Evolutionary conservation across 805 yeast genomes (phyloP), one percentile per base, ranked within the genome.

Genomic region (Myxozyma nipponensis): DNA sequence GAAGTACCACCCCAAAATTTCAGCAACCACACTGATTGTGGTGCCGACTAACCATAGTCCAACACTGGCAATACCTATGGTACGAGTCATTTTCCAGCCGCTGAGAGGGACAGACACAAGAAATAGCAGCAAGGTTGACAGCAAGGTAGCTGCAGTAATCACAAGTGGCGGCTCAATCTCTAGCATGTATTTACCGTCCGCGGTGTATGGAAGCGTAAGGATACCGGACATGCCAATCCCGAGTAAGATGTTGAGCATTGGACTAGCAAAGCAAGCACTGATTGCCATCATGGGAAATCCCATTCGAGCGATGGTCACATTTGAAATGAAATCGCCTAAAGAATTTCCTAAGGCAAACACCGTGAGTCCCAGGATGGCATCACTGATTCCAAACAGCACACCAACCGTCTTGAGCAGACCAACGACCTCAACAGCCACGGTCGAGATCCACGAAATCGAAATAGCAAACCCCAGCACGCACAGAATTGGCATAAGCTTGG

Each of bases 191-290:
- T 50, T 55, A 17, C 43, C 44, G 13, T 47, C 52, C 13, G 49
- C 24, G 1, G 49, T 44, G 9, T 57, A 22, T 1, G 62, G 52
- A 38, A 72, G 67, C 5, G 76, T 68, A 0, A 81, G 52, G 30
- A 86, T 53, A 0, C 91, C 89, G 58, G 86, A 84, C 3, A 83
- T 62, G 0, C 97, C 96, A 52, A 91, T 69, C 0, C 97, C 95
- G 36, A 90, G 72, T 9, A 93, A 70, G 39, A 84, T 71, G 46
- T 89, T 84, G 38, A 93, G 66, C 50, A 91, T 68, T 0, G 98
- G 98, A 1, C 96, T 88, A 0, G 97, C 98, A 65, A 90, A 84
- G 63, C 98, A 90, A 0, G 97, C 96, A 25, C 93, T 86, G n/a
- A 93, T 72, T 0, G 97, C 97, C 85, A 91, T 85, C 41, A 84